Evolutionary conservation across 108 stramenopile genomes (phyloP), one percentile per base, ranked within the genome.

Genomic region (Pseudonitzschia multiseries): DNA sequence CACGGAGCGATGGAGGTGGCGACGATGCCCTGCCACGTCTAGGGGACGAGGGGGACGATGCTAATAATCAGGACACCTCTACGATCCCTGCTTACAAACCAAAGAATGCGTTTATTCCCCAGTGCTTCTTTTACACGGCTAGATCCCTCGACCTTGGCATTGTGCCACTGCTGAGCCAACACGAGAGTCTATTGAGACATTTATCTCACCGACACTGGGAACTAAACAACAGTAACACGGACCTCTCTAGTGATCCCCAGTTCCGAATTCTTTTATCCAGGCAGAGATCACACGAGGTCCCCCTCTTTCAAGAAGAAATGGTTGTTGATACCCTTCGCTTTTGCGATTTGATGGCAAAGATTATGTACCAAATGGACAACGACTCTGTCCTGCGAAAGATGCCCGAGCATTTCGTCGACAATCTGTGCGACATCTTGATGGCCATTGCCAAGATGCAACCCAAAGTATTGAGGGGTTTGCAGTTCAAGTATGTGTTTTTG

Each of bases 381-480:
- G 61, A 62, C 32, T 82, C 86, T 15, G 53, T 71, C 53, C 66
- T 96, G 14, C 62, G 71, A 42, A 67, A 73, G 8, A 93, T 92
- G 89, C 94, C 94, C 1, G 92, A 96, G 70, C 86, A 89, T 56
- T 83, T 96, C 74, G 89, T 93, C 20, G 81, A 82, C 50, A 89
- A 92, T 74, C 76, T 88, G 41, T 96, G 94, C 73, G 79, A 84
- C 48, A 79, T 88, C 41, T 46, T 96, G n/a, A 85, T 78, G 65
- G 79, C 76, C 43, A 81, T 89, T 14, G 81, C 90, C 9, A 79
- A 83, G 32, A 63, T 87, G 36, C 80, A 87, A 56, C 72, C 83
- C 13, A 83, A 89, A 46, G 33, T 81, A 1, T 72, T 96, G 69
- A 63, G 81, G 2, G 89, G 91, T 0, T 43, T 85, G 40, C 87